Evolutionary conservation across 345 rosid species (phyloP), one percentile per base, ranked within the genome.

Genomic region (Gossypium australe): DNA sequence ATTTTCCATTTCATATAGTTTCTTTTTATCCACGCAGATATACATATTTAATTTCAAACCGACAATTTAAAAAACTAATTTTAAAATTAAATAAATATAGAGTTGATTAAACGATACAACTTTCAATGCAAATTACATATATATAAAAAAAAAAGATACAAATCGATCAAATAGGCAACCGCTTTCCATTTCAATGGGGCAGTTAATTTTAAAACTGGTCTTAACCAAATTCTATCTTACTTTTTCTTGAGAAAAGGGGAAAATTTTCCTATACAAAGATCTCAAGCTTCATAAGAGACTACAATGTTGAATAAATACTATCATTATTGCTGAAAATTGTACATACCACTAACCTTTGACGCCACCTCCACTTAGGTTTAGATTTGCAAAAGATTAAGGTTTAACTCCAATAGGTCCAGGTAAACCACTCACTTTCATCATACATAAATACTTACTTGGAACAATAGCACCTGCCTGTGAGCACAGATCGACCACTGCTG

Each of bases 401-500:
- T 80, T 44, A 34, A 52, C 67, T 68, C 24, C 7, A 79, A 68
- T 12, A 59, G 89, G 86, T 13, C 64, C 79, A 29, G 97, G 62
- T 67, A 83, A 82, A 77, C 99, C 97, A 53, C 84, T 81, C 17
- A 73, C 72, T 85, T 95, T 95, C 94, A 95, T 91, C 89, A 86
- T 79, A 59, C 89, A 79, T 20, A 18, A 72, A 80, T 93, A 93
- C 78, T 85, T 87, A 13, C 58, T 60, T 34, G 92, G 92, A 77
- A 80, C 66, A 75, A 84, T 22, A 17, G 84, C 91, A 78, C 99
- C 97, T 14, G 97, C 93, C 79, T 86, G 82, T 53, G 83, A 81
- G 76, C 98, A 95, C 49, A 95, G 80, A 78, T 89, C 92, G 73
- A 93, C 89, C 7, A 90, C 83, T 1, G 94, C 93, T 2, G 97